Evolutionary conservation across 1,139 yeast genomes (phyloP).

Genomic region (Magnusiomyces fungicola): DNA sequence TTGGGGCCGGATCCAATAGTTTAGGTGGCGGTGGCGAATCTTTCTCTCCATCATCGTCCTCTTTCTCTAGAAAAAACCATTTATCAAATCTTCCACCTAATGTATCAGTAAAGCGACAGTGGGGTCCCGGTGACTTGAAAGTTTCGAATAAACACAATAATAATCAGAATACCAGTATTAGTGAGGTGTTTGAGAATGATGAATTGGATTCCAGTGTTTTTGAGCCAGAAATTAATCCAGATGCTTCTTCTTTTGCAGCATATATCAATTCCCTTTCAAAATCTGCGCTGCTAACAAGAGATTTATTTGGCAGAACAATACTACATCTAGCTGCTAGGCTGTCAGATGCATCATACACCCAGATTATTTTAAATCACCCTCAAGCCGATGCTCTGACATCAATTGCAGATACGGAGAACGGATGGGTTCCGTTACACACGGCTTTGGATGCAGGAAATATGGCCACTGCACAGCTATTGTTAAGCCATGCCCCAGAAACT

Average conservation of each 20-base stretch:
- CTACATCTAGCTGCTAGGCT: slow-evolving; percentile 51
- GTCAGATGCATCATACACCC: slow-evolving; percentile 22
- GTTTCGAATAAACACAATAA: background rate
- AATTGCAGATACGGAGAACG: slow-evolving; percentile 63
- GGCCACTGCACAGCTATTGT: slow-evolving; percentile 46
- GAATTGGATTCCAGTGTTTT: background rate
- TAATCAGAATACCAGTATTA: background rate
- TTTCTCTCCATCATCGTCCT: background rate
- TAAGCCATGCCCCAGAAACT: slow-evolving; percentile 38
- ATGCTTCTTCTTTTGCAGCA: background rate
- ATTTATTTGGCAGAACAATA: slow-evolving; percentile 66
- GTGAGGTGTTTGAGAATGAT: background rate
- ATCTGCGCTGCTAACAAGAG: slow-evolving; percentile 41
- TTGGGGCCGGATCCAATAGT: background rate
- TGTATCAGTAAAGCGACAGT: background rate
- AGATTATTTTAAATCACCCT: background rate
- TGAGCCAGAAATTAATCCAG: background rate
- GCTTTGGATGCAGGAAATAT: slow-evolving; percentile 55
- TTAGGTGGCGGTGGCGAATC: background rate
- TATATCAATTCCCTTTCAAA: slow-evolving; percentile 10
- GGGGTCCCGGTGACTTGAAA: background rate
- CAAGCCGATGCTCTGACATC: slow-evolving; percentile 38
- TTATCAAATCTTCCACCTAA: background rate
- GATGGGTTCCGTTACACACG: slow-evolving; percentile 78
- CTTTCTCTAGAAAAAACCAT: background rate